Base-by-base conservation (phyloP, 495 filamentous ascomycete species). In the Astrothelium macrocarpum region DNA sequence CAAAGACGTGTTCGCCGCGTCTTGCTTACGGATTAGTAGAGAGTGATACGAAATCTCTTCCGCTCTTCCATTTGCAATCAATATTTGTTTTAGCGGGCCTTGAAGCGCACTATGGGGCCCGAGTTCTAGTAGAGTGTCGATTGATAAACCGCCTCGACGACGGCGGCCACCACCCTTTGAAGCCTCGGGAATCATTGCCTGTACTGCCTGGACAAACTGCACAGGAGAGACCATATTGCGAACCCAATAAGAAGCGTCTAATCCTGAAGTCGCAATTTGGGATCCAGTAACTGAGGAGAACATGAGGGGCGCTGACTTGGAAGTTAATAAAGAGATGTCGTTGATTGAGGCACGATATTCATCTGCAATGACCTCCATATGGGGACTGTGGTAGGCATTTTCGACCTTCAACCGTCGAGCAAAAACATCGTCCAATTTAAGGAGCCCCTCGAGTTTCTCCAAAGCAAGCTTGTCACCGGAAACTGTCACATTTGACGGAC, bases 331-430 rank as follows among this genome's bases (percentile, higher is more conserved):
- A 20, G 49, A 56, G 39, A 29, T 31, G 23, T 29, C 36, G 29
- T 60, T 10, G 10, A 65, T 36, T 29, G 63, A 59, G 16, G 29
- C 2, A 1, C 43, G 32, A 46, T 60, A 61, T 7, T 28, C 63
- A 46, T 59, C 59, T 3, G 63, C 58, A 29, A 65, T 59, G 9
- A 62, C 64, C 45, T 77, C 68, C 80, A 88, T 88, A 65, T 87
- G 82, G 60, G 80, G 79, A 3, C 84, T 87, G 67, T 89, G 86
- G 65, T 85, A 89, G 0, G 85, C 85, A 26, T 79, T 74, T 32
- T 82, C 77, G n/a, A 88, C 83, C 18, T 75, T 71, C 0, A 88
- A 78, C 14, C 76, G 75, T 53, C 84, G 75, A 49, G 73, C 77
- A 68, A 87, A 87, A 16, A 81, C 63, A 28, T 77, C 66, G 23